phyloP scores from a whole-genome alignment of 1,139 yeast species.

The Magnusiomyces starmeri region DNA sequence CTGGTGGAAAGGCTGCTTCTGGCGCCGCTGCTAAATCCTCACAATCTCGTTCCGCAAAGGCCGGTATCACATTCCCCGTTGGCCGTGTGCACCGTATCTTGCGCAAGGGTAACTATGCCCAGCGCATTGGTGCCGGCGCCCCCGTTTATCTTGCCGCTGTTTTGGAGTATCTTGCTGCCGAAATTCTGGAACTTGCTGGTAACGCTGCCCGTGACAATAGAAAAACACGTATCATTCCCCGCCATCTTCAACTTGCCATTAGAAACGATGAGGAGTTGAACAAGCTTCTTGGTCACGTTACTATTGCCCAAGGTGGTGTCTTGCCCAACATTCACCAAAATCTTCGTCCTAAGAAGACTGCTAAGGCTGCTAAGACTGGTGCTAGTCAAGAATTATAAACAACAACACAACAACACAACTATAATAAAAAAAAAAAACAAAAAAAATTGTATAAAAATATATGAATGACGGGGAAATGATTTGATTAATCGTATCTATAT shows the following conservation, averaged over 20 bases:
- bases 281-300: constrained; percentile 87
- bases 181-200: constrained; percentile 96
- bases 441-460: too few relatives aligned
- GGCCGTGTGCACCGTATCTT: constrained; percentile 98
- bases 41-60: constrained; percentile 96
- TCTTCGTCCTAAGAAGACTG: constrained; percentile 40
- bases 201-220: constrained; percentile 98
- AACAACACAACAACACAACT: too few relatives aligned
- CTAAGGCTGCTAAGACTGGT: constrained; percentile 15
- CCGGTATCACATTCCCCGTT: constrained; percentile 98
- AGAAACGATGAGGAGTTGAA: constrained; percentile 97
- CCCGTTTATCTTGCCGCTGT: constrained; percentile 95
- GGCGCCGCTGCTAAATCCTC: constrained; percentile 86
- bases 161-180: constrained; percentile 93
- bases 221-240: constrained; percentile 97
- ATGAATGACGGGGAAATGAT: too few relatives aligned
- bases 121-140: constrained; percentile 98
- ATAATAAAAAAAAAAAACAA: too few relatives aligned
- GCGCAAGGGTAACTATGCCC: constrained; percentile 98
- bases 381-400: constrained; percentile 16
- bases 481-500: too few relatives aligned
- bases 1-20: constrained; percentile 87
- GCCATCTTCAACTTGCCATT: constrained; percentile 97
- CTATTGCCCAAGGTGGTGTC: constrained; percentile 98
- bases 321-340: constrained; percentile 91